A percentile compares a stretch with the other conserved stretches of the same genome.
These are phyloP conservation scores for Cytospora piceicola DNA, from an alignment of 2,329 filamentous ascomycete species.

Conservation along the genomic window DNA sequence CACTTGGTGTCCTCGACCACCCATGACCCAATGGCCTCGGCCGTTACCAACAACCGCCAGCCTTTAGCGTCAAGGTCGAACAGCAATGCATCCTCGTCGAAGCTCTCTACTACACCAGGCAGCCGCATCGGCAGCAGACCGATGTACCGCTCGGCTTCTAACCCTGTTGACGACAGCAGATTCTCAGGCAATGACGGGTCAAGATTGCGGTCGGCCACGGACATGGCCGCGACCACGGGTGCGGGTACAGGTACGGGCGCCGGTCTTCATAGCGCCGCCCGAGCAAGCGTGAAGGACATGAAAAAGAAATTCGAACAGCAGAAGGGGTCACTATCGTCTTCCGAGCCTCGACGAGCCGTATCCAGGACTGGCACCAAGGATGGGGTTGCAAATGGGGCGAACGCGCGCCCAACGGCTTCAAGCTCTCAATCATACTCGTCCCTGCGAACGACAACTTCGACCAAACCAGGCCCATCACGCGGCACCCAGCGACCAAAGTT, in stretches of 20 bases:
- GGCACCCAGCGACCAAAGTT: constrained; percentile 52
- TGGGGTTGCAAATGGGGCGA: constrained; percentile 36
- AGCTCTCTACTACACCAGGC: constrained; percentile 47
- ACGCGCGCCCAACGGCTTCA: constrained; percentile 40
- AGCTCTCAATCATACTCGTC: constrained; percentile 47
- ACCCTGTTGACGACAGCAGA: constrained; percentile 55
- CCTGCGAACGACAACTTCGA: constrained; percentile 43
- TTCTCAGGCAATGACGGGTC: constrained; percentile 35
- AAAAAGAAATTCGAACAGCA: constrained; percentile 79
- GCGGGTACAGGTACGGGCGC: constrained; percentile 43
- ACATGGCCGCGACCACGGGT: constrained; percentile 36
- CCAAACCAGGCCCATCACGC: constrained; percentile 38
- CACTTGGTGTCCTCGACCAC: constrained; percentile 47
- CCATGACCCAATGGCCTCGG: constrained; percentile 44
- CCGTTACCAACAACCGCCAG: constrained; percentile 46
- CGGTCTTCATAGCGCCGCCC: constrained; percentile 38
- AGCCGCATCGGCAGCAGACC: constrained; percentile 47
- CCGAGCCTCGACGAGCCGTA: constrained; percentile 41
- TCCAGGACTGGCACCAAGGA: constrained; percentile 43
- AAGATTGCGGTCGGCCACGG: constrained; percentile 41
- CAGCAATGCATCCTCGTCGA: constrained; percentile 54
- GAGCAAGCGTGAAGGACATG: constrained; percentile 79
- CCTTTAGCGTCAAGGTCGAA: constrained; percentile 52
- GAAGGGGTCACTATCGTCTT: constrained; percentile 35
- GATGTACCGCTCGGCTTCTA: constrained; percentile 58